Percentiles rank a stretch among this genome's conserved stretches.
These are phyloP conservation scores for Epichloe brachyelytri DNA, from an alignment of 2,329 filamentous ascomycete species.

Conservation along the genomic window DNA sequence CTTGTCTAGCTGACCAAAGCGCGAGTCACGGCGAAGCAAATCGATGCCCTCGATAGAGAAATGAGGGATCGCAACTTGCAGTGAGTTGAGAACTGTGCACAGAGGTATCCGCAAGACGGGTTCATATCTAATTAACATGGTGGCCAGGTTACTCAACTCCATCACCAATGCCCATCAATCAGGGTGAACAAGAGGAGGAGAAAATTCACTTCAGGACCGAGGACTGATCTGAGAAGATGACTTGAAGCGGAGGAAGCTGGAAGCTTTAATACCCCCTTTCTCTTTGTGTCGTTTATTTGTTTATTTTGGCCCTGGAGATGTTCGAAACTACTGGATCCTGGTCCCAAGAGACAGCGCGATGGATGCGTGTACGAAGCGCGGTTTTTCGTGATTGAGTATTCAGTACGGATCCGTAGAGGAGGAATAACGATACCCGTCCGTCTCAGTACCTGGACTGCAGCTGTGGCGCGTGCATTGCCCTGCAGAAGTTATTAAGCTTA, in stretches of 20 bases:
- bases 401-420: neutral
- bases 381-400: neutral
- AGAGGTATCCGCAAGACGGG: neutral
- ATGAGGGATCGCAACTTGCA: conserved; percentile 42
- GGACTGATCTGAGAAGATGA: neutral
- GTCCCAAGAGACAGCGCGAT: neutral
- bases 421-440: conserved; percentile 7
- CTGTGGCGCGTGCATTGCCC: neutral
- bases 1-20: conserved; percentile 29
- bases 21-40: conserved; percentile 32
- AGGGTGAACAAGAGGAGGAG: conserved; percentile 2
- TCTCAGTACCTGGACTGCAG: neutral
- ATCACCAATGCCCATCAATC: conserved; percentile 11
- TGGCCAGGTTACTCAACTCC: conserved; percentile 11
- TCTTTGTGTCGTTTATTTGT: neutral
- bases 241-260: neutral
- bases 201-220: neutral
- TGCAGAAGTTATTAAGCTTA: neutral
- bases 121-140: neutral
- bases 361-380: neutral
- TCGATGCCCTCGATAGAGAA: conserved; percentile 41
- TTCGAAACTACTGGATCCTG: neutral
- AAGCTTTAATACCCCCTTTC: conserved; percentile 6
- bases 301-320: neutral
- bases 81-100: conserved; percentile 13